Percentiles rank a stretch among this genome's conserved stretches.
Conservation (phyloP, 2,329 filamentous ascomycete species). For the Alternaria consortialis region DNA sequence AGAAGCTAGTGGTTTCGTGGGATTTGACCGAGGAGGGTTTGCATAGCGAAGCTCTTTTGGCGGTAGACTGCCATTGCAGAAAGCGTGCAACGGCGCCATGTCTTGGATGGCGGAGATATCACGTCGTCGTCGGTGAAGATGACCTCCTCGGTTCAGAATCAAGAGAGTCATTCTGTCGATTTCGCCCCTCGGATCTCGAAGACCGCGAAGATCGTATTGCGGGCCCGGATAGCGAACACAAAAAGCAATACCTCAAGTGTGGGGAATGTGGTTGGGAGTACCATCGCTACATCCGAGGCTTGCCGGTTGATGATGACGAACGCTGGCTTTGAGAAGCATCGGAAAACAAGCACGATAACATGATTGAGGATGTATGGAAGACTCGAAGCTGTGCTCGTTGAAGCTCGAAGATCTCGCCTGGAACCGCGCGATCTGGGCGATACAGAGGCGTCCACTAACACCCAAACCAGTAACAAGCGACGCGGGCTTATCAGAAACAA, state of each 20-base stretch:
- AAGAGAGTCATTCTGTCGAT: slow-evolving; percentile 3
- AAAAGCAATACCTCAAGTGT: slow-evolving; percentile 13
- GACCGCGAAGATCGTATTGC: neutral
- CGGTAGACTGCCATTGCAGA: neutral
- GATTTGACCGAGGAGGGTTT: slow-evolving; percentile 6
- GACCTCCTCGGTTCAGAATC: neutral
- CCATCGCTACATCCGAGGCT: slow-evolving; percentile 8
- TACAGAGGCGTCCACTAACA: slow-evolving; percentile 2
- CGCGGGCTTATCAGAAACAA: slow-evolving; percentile 12
- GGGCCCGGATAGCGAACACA: neutral
- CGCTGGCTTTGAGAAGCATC: slow-evolving; percentile 1
- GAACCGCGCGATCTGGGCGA: slow-evolving; percentile 9
- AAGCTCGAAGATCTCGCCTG: neutral
- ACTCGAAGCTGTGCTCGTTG: neutral
- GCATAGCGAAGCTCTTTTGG: slow-evolving; percentile 4
- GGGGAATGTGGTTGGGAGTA: neutral
- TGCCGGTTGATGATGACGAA: slow-evolving; percentile 4
- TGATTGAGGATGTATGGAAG: slow-evolving; percentile 2
- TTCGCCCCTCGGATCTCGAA: neutral
- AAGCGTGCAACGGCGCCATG: slow-evolving; percentile 2
- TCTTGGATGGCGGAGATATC: neutral
- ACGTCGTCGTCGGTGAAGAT: neutral
- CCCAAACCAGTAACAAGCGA: slow-evolving; percentile 16
- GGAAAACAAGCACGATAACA: slow-evolving; percentile 1
- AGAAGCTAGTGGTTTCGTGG: slow-evolving; percentile 6